Percentiles rank a stretch among this genome's conserved stretches.
phyloP scores from a whole-genome alignment of 2,329 filamentous ascomycete species.

The Cladosporium sp. region DNA sequence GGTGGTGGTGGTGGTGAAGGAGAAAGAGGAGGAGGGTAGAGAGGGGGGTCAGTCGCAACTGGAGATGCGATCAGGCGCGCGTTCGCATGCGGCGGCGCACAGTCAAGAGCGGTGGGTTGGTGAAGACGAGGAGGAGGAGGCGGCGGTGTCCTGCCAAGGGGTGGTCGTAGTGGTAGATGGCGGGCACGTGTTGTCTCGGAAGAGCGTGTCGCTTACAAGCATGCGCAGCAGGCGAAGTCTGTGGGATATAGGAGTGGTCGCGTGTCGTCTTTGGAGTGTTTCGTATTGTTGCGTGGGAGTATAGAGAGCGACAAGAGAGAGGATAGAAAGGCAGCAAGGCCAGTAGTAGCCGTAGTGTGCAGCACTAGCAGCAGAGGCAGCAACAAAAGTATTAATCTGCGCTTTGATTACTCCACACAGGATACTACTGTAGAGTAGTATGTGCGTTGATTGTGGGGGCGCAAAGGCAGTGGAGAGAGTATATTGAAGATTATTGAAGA shows the following conservation, averaged over 20 bases:
- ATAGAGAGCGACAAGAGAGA: too few species aligned
- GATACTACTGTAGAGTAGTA: too few species aligned
- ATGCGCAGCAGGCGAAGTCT: slow-evolving; percentile 2
- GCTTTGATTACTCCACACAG: slow-evolving; percentile 2
- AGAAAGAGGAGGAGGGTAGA: not conserved
- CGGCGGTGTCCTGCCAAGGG: slow-evolving; percentile 7
- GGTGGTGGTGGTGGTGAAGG: too few species aligned
- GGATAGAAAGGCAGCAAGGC: too few species aligned
- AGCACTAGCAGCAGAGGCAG: too few species aligned
- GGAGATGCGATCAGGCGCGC: slow-evolving; percentile 5
- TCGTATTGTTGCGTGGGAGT: too few species aligned
- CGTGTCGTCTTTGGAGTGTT: too few species aligned
- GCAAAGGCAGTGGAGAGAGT: too few species aligned
- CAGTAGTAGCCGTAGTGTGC: too few species aligned
- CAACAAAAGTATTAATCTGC: slow-evolving; percentile 4
- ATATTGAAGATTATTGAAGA: too few species aligned
- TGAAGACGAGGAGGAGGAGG: not conserved
- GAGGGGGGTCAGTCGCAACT: not conserved
- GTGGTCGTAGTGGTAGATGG: slow-evolving; percentile 2
- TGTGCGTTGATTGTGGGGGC: too few species aligned
- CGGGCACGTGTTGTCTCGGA: slow-evolving; percentile 10
- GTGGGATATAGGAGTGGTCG: too few species aligned
- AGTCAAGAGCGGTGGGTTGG: slow-evolving; percentile 1
- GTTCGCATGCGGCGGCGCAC: slow-evolving; percentile 8
- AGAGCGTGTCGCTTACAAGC: slow-evolving; percentile 3